phyloP scores from a whole-genome alignment of 768 basidiomycete genomes.

The Pluteus cervinus region DNA sequence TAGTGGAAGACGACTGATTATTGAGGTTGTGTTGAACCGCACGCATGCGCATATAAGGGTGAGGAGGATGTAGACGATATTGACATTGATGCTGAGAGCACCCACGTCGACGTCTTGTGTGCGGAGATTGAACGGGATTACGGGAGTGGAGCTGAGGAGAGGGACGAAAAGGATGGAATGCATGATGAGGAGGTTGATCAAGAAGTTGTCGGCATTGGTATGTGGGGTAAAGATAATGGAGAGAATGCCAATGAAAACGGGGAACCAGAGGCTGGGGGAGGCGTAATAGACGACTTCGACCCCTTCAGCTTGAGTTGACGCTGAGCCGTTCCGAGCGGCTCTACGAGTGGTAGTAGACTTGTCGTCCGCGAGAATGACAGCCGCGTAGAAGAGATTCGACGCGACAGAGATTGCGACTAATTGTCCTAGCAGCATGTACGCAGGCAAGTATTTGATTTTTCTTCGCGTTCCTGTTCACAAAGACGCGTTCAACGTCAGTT shows the following conservation, averaged over 20 bases:
- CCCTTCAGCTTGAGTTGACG: no score
- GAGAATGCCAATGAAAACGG: conserved; percentile 37
- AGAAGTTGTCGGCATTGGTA: conserved; percentile 38
- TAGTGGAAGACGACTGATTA: no score
- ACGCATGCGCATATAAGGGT: conserved; percentile 24
- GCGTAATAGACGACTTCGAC: no score
- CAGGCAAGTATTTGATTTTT: conserved; percentile 47
- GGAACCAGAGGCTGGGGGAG: conserved; percentile 28
- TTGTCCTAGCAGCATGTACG: conserved; percentile 70
- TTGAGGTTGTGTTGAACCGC: conserved; percentile 29
- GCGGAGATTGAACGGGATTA: neutral
- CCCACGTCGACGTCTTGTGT: conserved; percentile 1
- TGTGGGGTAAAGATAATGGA: conserved; percentile 40
- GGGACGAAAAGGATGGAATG: conserved; percentile 53
- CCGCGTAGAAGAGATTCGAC: conserved; percentile 55
- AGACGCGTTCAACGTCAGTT: no score
- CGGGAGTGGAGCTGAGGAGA: conserved; percentile 26
- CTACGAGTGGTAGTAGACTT: conserved; percentile 7
- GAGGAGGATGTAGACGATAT: conserved; percentile 31
- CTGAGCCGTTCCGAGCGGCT: conserved; percentile 1
- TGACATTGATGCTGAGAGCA: conserved; percentile 18
- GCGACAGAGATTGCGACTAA: conserved; percentile 67
- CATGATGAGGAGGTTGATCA: conserved; percentile 55
- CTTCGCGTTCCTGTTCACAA: conserved; percentile 34
- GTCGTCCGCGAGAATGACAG: conserved; percentile 33